Conservation (phyloP, 2,329 filamentous ascomycete species). For the Alternaria ventricosa region DNA sequence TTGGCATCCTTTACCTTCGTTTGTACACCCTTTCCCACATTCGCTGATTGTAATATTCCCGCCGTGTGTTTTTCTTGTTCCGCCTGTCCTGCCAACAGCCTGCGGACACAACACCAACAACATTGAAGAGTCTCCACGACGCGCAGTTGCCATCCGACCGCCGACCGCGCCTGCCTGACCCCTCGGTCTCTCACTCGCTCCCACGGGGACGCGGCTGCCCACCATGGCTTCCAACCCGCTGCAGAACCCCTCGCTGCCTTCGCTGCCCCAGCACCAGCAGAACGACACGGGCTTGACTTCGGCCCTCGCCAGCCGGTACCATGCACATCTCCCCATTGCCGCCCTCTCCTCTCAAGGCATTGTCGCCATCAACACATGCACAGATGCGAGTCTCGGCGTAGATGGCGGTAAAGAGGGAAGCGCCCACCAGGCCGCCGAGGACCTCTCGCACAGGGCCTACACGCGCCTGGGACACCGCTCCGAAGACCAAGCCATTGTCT, state of each 20-base stretch:
- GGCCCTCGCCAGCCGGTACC: conserved; percentile 87
- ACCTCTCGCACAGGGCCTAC: conserved; percentile 86
- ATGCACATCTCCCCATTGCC: conserved; percentile 87
- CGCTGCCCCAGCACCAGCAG: conserved; percentile 82
- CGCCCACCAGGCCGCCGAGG: conserved; percentile 89
- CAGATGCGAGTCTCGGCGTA: conserved; percentile 82
- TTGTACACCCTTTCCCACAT: conserved; percentile 32
- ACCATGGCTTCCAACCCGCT: conserved; percentile 65
- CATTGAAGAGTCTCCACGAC: conserved; percentile 12
- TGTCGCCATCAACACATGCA: conserved; percentile 93
- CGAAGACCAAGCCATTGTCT: conserved; percentile 92
- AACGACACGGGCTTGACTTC: conserved; percentile 80
- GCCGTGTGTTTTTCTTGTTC: conserved; percentile 18
- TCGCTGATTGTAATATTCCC: conserved; percentile 39
- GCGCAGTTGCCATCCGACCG: conserved; percentile 10
- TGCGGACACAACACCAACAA: conserved; percentile 8
- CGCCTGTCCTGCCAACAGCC: conserved; percentile 34
- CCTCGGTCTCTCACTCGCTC: conserved; percentile 41
- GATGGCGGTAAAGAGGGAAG: conserved; percentile 93
- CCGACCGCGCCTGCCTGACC: conserved; percentile 25
- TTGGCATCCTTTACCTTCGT: conserved; percentile 36
- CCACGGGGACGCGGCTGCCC: conserved; percentile 49
- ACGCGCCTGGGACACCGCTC: conserved; percentile 83
- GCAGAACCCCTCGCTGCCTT: conserved; percentile 81
- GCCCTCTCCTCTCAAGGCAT: conserved; percentile 89